Evolutionary conservation across 352 stramenopile species (phyloP), one percentile per base, ranked within the genome.

Genomic region (Phytophthora hybrid): DNA sequence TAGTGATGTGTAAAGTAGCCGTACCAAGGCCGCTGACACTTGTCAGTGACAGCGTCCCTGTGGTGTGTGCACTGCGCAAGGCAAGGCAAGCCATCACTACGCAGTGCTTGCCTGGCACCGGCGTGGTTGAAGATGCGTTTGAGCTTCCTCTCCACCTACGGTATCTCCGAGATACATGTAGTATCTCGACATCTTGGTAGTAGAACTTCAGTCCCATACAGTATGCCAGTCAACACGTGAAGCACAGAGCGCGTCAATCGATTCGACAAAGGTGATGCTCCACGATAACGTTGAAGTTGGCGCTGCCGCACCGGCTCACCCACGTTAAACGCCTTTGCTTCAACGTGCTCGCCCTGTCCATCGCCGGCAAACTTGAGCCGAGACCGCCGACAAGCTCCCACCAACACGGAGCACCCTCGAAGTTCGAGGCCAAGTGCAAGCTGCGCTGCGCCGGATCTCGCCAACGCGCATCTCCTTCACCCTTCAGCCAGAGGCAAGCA

Each of bases 281-380:
- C n/a, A n/a, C n/a, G n/a, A n/a, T 23, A n/a, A 14, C 6, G 54
- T 60, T 60, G 54, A 60, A 60, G 54, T 8, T 61, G 32, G 23
- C 13, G 13, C 10, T 14, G 21, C 32, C 14, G 37, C 34, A 54
- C 57, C 57, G 57, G 37, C 57, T 63, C 32, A 60, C 21, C 29
- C n/a, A n/a, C n/a, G n/a, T 57, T 61, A 61, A 32, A 8, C 14
- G 37, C 13, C 6, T 16, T n/a, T 63, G 19, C 66, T 73, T 73
- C 59, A 73, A 73, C 51, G 44, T 62, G 37, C 26, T 34, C 49
- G 57, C n/a, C 66, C 59, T 62, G 66, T 73, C 53, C 59, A 55
- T 47, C 32, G 34, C 34, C 49, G 49, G 2, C 52, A 16, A 32
- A n/a, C n/a, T 29, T 69, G 60, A 64, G 52, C 67, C 52, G 67